These are phyloP conservation scores for Claviceps purpurea DNA, from an alignment of 2,329 filamentous ascomycete genomes.

Conservation along the genomic window DNA sequence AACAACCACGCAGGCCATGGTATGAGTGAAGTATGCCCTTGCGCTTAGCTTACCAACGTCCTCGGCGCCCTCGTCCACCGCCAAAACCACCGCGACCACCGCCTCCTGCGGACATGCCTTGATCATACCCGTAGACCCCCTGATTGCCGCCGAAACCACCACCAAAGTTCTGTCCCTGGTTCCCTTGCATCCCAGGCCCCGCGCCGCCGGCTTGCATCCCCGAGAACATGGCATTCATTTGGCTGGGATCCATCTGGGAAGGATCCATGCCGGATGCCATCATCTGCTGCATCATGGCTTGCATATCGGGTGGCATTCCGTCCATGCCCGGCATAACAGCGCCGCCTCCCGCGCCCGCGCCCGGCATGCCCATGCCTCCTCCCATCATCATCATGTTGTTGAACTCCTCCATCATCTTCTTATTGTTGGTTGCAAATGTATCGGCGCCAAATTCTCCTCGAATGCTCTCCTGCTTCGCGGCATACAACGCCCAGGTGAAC, in stretches of 20 bases:
- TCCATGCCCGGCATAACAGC: conserved; percentile 44
- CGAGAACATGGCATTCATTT: conserved; percentile 46
- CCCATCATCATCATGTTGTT: conserved; percentile 56
- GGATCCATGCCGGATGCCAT: conserved; percentile 52
- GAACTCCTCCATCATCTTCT: conserved; percentile 68
- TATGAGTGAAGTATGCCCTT: not conserved
- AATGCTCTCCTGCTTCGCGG: conserved; percentile 71
- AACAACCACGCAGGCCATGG: not conserved
- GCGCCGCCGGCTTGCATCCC: conserved; percentile 38
- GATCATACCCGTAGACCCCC: conserved; percentile 37
- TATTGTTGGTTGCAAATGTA: conserved; percentile 47
- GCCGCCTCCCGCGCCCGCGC: conserved; percentile 18
- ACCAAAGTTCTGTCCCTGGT: conserved; percentile 38
- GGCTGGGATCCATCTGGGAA: conserved; percentile 49
- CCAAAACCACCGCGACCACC: conserved; percentile 18
- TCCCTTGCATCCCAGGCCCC: conserved; percentile 31
- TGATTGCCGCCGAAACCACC: conserved; percentile 39
- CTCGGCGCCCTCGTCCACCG: conserved; percentile 18
- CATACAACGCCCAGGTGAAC: conserved; percentile 94
- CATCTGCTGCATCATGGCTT: conserved; percentile 58
- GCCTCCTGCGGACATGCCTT: conserved; percentile 29
- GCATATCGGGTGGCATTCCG: conserved; percentile 52
- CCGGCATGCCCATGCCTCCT: conserved; percentile 34
- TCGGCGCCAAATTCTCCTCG: conserved; percentile 62
- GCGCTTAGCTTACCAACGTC: conserved; percentile 13